phyloP scores from a whole-genome alignment of 1,284 basidiomycete genomes.

The Malassezia sp. region DNA sequence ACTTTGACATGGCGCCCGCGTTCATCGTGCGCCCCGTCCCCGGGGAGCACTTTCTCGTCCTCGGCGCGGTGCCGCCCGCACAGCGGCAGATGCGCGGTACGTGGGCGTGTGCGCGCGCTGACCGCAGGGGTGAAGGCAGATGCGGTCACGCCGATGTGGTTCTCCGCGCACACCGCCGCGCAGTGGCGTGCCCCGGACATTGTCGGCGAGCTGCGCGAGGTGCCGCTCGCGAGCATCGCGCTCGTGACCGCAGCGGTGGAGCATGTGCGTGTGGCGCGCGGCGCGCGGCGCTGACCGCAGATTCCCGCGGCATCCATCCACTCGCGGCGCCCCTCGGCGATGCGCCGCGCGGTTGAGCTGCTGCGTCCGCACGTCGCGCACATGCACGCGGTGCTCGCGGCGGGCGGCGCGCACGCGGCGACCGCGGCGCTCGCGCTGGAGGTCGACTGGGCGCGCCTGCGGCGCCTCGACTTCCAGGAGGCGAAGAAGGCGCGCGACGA shows the following conservation, averaged over 20 bases:
- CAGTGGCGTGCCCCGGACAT: not conserved
- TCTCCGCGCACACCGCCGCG: not conserved
- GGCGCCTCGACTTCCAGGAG: conserved; percentile 86
- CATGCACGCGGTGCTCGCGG: conserved; percentile 9
- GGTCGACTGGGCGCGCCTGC: conserved; percentile 67
- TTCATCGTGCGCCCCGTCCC: conserved; percentile 64
- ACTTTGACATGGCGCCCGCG: conserved; percentile 65
- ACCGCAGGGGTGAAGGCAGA: not conserved
- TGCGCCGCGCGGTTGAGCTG: conserved; percentile 47
- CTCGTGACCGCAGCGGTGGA: conserved; percentile 54
- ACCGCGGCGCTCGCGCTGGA: conserved; percentile 22
- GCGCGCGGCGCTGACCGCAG: no score
- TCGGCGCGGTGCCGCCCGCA: conserved; percentile 56
- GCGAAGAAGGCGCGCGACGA: conserved; percentile 57
- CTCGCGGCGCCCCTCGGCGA: conserved; percentile 55
- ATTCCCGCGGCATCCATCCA: conserved; percentile 48
- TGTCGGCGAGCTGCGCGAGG: conserved; percentile 53
- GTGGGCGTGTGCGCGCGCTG: not conserved
- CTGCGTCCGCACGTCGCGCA: conserved; percentile 6
- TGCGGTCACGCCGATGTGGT: conserved; percentile 9
- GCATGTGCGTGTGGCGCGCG: no score
- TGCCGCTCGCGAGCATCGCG: conserved; percentile 65
- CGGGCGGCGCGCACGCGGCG: not conserved
- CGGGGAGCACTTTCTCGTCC: conserved; percentile 57
- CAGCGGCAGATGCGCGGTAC: conserved; percentile 14